Evolutionary conservation across 2,329 filamentous ascomycete genomes (phyloP).

Genomic region (Colletotrichum tofieldiae): DNA sequence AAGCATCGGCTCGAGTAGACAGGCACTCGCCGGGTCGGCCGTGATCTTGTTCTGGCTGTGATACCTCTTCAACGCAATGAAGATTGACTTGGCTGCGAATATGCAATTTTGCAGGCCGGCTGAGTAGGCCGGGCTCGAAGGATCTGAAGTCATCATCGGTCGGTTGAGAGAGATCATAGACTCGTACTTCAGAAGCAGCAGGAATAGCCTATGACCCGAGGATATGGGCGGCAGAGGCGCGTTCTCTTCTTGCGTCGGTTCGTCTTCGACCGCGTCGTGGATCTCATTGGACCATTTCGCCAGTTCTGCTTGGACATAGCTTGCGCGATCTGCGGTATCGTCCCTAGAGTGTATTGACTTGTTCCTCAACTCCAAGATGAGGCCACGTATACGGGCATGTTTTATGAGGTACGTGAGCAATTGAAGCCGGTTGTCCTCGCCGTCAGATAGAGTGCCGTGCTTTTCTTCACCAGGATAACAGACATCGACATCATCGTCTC

Average conservation of each 20-base stretch:
- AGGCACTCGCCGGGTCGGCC: slow-evolving; percentile 22
- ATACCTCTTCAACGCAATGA: slow-evolving; percentile 56
- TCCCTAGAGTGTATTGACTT: slow-evolving; percentile 64
- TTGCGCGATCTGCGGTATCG: slow-evolving; percentile 58
- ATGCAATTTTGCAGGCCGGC: slow-evolving; percentile 67
- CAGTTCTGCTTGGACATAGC: slow-evolving; percentile 64
- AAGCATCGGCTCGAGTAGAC: slow-evolving; percentile 53
- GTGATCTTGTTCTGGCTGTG: slow-evolving; percentile 41
- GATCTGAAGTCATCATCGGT: slow-evolving; percentile 63
- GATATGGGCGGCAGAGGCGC: slow-evolving; percentile 42
- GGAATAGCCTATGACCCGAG: slow-evolving; percentile 57
- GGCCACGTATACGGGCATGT: slow-evolving; percentile 64
- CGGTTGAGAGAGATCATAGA: slow-evolving; percentile 66
- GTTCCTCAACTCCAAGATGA: slow-evolving; percentile 68
- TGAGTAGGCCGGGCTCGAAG: slow-evolving; percentile 60
- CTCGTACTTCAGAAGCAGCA: slow-evolving; percentile 64
- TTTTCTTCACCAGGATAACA: slow-evolving; percentile 67
- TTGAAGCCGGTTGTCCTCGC: slow-evolving; percentile 50
- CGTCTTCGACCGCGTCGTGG: slow-evolving; percentile 62
- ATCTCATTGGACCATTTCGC: slow-evolving; percentile 69
- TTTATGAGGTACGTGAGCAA: slow-evolving; percentile 60
- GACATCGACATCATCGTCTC: slow-evolving; percentile 72
- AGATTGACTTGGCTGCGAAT: slow-evolving; percentile 63
- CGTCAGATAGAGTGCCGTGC: slow-evolving; percentile 51
- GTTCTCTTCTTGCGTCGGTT: slow-evolving; percentile 43